Conservation (phyloP, 2,329 filamentous ascomycete genomes). For the Colletotrichum tofieldiae region DNA sequence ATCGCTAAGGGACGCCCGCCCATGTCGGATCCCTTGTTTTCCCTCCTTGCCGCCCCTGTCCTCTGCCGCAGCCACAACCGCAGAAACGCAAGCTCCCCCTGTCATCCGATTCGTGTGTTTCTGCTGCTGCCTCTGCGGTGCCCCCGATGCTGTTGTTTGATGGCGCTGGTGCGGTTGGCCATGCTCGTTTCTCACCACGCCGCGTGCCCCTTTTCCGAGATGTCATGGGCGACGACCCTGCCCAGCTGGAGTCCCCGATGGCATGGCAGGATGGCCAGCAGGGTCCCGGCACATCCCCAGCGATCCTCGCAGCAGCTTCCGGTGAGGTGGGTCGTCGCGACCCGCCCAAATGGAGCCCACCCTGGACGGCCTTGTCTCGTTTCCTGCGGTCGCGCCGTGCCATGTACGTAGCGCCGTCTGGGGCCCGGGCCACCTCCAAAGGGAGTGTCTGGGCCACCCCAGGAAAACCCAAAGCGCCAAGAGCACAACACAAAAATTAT, state of each 20-base stretch:
- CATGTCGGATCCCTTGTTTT: conserved; percentile 22
- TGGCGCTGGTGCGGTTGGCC: not conserved
- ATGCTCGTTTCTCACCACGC: not conserved
- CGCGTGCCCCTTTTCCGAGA: not conserved
- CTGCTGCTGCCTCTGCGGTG: not conserved
- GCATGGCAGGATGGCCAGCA: conserved; percentile 1
- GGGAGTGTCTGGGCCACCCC: conserved; percentile 7
- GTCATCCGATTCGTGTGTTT: not conserved
- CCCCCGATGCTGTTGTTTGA: not conserved
- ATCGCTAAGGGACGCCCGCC: conserved; percentile 31
- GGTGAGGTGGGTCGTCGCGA: conserved; percentile 27
- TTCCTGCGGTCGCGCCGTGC: conserved; percentile 28
- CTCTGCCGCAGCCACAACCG: conserved; percentile 10
- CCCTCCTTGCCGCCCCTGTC: conserved; percentile 1
- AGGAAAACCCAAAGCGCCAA: not conserved
- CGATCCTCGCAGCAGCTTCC: conserved; percentile 41
- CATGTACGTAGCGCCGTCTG: not conserved
- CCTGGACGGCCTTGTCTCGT: not conserved
- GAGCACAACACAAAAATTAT: conserved; percentile 31
- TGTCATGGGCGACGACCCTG: conserved; percentile 8
- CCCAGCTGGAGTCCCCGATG: conserved; percentile 16
- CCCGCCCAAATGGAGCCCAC: not conserved
- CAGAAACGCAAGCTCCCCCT: not conserved
- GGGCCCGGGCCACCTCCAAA: conserved; percentile 26
- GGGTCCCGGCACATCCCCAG: conserved; percentile 37